Base-by-base conservation (phyloP, 345 rosid species). In the Sapria himalayana region DNA sequence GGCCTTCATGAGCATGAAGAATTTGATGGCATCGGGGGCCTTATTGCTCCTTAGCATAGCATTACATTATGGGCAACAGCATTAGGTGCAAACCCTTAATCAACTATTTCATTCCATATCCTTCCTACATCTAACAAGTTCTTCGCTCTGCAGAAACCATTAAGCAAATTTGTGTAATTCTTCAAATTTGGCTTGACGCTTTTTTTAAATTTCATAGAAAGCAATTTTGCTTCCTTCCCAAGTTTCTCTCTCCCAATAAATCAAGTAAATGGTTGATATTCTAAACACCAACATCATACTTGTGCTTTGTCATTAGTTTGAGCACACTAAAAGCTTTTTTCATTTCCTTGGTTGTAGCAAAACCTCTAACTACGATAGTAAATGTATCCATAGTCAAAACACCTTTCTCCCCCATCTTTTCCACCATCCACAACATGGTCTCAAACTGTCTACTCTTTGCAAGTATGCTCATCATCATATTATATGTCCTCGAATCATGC, bases 111-210 rank as follows among this genome's bases (percentile, higher is more conserved):
- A 34, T 89, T 89, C 98, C 98, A 89, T 19, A 74, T 53, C 55
- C 65, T 69, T 49, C 81, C 93, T 0, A 93, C 95, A 69, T 89
- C 93, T 86, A 79, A 61, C 61, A 82, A 61, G 47, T 82, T 89
- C 66, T 55, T 76, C 44, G 67, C 71, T 11, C 59, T 63, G 35
- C 95, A 79, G 91, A 91, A 89, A 34, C 93, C 79, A 38, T 60
- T 74, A 22, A 82, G 78, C 61, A 89, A 52, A 23, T 74, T 73
- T 2, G 85, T 73, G 45, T 79, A 72, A 7, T 91, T 82, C 65
- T 44, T 62, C 62, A 89, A 36, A 52, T 89, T 66, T 1, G 92
- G 93, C 0, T 64, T 64, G 52, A 82, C 79, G 57, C 92, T 67
- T 37, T 62, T 73, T 56, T 70, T 72, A 50, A 73, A 32, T 66